Base-by-base conservation (phyloP, 495 filamentous ascomycete genomes). In the Trichoderma asperelloides region DNA sequence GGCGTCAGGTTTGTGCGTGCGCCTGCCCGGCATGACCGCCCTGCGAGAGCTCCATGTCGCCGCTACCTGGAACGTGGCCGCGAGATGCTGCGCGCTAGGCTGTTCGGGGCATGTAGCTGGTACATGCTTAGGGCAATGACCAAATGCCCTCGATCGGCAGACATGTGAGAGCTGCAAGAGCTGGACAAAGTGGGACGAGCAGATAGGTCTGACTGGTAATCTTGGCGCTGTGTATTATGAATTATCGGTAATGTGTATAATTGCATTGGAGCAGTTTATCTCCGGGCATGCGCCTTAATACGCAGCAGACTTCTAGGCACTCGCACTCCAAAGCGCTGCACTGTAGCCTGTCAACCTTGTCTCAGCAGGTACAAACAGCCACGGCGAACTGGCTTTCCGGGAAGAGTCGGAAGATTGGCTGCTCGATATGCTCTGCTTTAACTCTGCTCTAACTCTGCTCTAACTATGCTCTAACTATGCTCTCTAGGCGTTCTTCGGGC, bases 91-190 rank as follows among this genome's bases (percentile, higher is more conserved):
- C 25, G 25, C 55, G 55, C 55, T 60, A 60, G 55, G 55, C 55
- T 28, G 55, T 21, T 60, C 23, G 25, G 55, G 55, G 55, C 55
- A 60, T 21, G 55, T 60, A 27, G 27, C 55, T 25, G 55, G 55
- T 60, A 60, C 55, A 16, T 60, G 25, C 55, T 60, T 60, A 60
- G 55, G 55, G 55, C 55, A 60, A 60, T 23, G 27, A 60, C 13
- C 55, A 60, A 15, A 25, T 23, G 49, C 49, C 49, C 49, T 60
- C 23, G 55, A 23, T n/a, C 55, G 23, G 23, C 11, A 30, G 55
- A 60, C 55, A 60, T 60, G 55, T 60, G 55, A 60, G 55, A 60
- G 55, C 47, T 51, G 47, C 47, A 51, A 21, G 18, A 37, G 33
- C 33, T 37, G 33, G 33, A 0, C 33, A 37, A 8, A 37, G 33